Conservation (phyloP, 805 yeast species). For the Komagataella mondaviorum region DNA sequence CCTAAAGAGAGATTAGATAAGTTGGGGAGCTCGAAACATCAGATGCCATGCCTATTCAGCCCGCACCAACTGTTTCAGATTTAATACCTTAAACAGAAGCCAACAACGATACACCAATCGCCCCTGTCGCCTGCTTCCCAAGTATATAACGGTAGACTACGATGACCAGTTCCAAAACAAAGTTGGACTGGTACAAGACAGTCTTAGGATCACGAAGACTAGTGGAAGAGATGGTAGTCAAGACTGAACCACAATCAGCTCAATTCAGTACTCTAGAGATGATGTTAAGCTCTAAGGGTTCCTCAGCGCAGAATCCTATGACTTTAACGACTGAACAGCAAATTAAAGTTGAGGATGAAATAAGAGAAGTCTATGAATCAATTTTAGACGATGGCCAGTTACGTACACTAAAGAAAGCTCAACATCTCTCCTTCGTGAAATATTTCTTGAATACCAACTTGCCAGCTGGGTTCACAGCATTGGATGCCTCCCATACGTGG, state of each 20-base stretch:
- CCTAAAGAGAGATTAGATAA: background rate
- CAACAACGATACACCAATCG: background rate
- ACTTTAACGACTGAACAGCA: conserved; percentile 26
- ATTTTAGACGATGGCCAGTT: conserved; percentile 15
- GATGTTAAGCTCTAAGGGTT: conserved; percentile 9
- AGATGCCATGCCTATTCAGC: background rate
- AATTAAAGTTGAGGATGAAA: conserved; percentile 20
- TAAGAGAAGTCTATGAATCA: conserved; percentile 18
- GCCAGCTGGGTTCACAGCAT: conserved; percentile 33
- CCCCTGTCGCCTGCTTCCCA: background rate
- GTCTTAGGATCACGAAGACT: background rate
- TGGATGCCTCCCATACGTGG: conserved; percentile 94
- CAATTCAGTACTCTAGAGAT: conserved; percentile 11
- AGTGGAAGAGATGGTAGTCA: background rate
- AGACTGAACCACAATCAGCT: background rate
- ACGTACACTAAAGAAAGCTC: conserved; percentile 14
- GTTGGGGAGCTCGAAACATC: background rate
- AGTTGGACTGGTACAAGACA: background rate
- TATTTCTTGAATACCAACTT: conserved; percentile 27
- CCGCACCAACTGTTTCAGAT: background rate
- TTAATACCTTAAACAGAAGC: background rate
- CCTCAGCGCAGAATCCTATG: conserved; percentile 8
- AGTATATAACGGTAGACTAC: background rate
- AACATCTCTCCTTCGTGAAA: conserved; percentile 31
- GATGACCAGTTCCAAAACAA: background rate